Conservation (phyloP, 306 rosid genomes). For the Coriaria nepalensis region DNA sequence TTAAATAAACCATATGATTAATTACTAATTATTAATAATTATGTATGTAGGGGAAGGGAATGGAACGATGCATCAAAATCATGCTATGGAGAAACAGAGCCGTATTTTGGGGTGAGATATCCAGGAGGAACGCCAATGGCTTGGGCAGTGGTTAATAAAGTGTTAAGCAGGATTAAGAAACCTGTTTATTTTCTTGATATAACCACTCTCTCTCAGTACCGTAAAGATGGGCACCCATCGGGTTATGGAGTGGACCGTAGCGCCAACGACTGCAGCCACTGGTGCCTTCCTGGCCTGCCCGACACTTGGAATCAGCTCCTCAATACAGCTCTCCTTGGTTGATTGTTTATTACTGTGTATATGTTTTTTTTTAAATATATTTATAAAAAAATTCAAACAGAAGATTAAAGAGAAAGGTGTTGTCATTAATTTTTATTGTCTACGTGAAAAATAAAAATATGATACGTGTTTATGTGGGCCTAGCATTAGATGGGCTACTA, state of each 20-base stretch:
- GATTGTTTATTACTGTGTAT: too few species aligned
- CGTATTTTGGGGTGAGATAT: slow-evolving; percentile 4
- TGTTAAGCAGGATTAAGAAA: slow-evolving; percentile 6
- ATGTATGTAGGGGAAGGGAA: slow-evolving; percentile 13
- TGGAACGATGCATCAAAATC: slow-evolving; percentile 9
- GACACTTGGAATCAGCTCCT: slow-evolving; percentile 18
- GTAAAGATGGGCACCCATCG: slow-evolving; percentile 16
- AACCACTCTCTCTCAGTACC: slow-evolving; percentile 11
- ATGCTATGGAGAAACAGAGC: slow-evolving; percentile 10
- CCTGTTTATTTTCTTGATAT: slow-evolving; percentile 14
- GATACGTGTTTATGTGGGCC: too few species aligned
- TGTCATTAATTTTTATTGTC: too few species aligned
- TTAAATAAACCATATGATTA: background rate
- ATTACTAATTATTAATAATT: too few species aligned
- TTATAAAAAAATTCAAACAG: too few species aligned
- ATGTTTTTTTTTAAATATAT: too few species aligned
- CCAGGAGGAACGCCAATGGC: slow-evolving; percentile 12
- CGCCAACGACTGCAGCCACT: slow-evolving; percentile 8
- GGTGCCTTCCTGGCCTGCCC: slow-evolving; percentile 18
- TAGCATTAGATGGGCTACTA: too few species aligned
- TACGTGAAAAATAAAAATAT: too few species aligned
- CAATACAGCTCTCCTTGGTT: slow-evolving; percentile 4
- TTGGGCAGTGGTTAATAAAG: slow-evolving; percentile 3
- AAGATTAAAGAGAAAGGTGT: too few species aligned
- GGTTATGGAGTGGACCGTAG: slow-evolving; percentile 8